phyloP scores from a whole-genome alignment of 2,329 filamentous ascomycete genomes.

The Teratosphaeriaceae sp. region DNA sequence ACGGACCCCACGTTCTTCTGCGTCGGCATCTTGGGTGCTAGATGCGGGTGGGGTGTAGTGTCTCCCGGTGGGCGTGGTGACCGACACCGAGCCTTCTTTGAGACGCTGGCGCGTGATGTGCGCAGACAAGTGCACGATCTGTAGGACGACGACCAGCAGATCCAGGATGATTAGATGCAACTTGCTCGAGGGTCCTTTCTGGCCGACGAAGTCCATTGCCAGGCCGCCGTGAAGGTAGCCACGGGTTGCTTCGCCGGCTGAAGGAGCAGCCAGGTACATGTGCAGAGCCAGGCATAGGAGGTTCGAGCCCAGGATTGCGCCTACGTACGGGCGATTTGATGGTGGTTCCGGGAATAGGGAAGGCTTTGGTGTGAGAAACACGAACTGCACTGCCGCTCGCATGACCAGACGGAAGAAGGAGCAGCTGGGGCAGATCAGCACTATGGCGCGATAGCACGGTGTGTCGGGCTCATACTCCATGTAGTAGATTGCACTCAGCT shows the following conservation, averaged over 20 bases:
- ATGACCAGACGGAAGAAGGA: slow-evolving; percentile 51
- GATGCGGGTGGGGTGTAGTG: slow-evolving; percentile 7
- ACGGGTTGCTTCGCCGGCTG: slow-evolving; percentile 41
- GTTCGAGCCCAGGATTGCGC: slow-evolving; percentile 49
- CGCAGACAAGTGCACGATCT: slow-evolving; percentile 51
- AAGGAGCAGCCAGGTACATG: slow-evolving; percentile 32
- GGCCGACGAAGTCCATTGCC: slow-evolving; percentile 59
- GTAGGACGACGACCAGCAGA: slow-evolving; percentile 46
- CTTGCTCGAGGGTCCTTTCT: slow-evolving; percentile 50
- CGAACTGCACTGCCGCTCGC: slow-evolving; percentile 49
- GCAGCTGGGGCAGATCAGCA: slow-evolving; percentile 33
- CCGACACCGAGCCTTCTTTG: slow-evolving; percentile 26
- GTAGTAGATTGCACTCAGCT: slow-evolving; percentile 57
- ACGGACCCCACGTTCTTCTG: slow-evolving; percentile 52
- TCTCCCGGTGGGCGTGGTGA: slow-evolving; percentile 5
- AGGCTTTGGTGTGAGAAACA: slow-evolving; percentile 54
- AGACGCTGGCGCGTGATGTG: slow-evolving; percentile 46
- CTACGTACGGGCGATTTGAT: slow-evolving; percentile 45
- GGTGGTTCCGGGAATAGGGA: slow-evolving; percentile 45
- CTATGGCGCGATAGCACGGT: background rate
- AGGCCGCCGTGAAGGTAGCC: slow-evolving; percentile 56
- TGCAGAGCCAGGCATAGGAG: slow-evolving; percentile 51
- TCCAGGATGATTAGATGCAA: slow-evolving; percentile 48
- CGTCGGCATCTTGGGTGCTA: slow-evolving; percentile 48
- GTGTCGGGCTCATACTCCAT: slow-evolving; percentile 47